These are phyloP conservation scores for Pisolithus marmoratus DNA, from an alignment of 768 basidiomycete species.

Conservation along the genomic window DNA sequence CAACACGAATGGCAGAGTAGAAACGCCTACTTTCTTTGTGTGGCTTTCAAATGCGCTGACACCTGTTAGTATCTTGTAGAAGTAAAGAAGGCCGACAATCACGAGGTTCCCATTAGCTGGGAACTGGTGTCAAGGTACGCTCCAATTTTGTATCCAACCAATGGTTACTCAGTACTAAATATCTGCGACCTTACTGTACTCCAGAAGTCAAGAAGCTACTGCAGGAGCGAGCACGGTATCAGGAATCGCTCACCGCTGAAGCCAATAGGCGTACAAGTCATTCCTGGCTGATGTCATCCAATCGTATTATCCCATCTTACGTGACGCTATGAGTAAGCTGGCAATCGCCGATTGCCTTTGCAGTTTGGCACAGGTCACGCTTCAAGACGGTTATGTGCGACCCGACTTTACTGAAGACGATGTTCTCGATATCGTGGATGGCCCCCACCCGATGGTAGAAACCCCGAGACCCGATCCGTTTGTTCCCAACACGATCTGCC, in stretches of 20 bases:
- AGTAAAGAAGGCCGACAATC: slow-evolving; percentile 53
- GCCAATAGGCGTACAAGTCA: slow-evolving; percentile 56
- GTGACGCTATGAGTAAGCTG: slow-evolving; percentile 73
- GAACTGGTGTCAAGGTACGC: slow-evolving; percentile 57
- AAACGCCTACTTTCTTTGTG: slow-evolving; percentile 1
- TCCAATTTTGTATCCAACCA: not conserved
- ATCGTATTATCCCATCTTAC: slow-evolving; percentile 63
- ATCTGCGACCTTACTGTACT: slow-evolving; percentile 66
- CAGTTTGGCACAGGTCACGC: slow-evolving; percentile 76
- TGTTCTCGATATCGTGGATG: slow-evolving; percentile 68
- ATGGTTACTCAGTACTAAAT: slow-evolving; percentile 54
- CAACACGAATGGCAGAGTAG: too few relatives aligned
- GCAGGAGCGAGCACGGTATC: slow-evolving; percentile 67
- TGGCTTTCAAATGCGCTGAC: not conserved
- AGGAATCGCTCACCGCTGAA: slow-evolving; percentile 65
- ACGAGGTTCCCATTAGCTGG: slow-evolving; percentile 50
- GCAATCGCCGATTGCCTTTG: slow-evolving; percentile 83
- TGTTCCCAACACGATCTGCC: slow-evolving; percentile 72
- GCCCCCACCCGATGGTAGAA: slow-evolving; percentile 93
- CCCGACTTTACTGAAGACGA: slow-evolving; percentile 70
- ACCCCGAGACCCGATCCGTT: slow-evolving; percentile 71
- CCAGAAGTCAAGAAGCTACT: slow-evolving; percentile 57
- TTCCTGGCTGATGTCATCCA: slow-evolving; percentile 68
- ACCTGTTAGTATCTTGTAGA: slow-evolving; percentile 68
- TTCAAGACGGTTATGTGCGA: slow-evolving; percentile 69